Percentiles rank a stretch among this genome's conserved stretches.
phyloP scores from a whole-genome alignment of 169 alveolate species.

The Theileria sp. region DNA sequence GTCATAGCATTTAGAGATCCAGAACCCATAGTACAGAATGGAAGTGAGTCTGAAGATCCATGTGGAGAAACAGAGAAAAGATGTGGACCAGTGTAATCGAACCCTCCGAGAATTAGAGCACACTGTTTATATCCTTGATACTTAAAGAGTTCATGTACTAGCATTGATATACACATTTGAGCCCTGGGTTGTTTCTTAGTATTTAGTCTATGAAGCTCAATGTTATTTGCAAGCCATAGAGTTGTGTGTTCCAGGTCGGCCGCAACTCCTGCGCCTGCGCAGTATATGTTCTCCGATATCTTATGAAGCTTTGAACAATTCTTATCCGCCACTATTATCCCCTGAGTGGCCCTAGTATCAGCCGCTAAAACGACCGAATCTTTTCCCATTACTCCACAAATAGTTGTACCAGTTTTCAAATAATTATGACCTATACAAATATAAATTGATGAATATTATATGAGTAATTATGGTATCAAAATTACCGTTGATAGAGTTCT shows the following conservation, averaged over 20 bases:
- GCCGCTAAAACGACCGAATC: conserved; percentile 98
- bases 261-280: conserved; percentile 99
- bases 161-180: conserved; percentile 85
- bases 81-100: conserved; percentile 94
- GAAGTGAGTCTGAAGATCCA: conserved; percentile 90
- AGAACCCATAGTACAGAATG: conserved; percentile 96
- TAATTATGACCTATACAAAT: conserved; percentile 50
- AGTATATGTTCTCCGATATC: conserved; percentile 92
- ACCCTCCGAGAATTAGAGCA: conserved; percentile 96
- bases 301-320: conserved; percentile 94
- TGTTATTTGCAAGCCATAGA: conserved; percentile 83
- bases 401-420: conserved; percentile 95
- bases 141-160: conserved; percentile 85
- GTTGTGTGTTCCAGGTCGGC: conserved; percentile 96
- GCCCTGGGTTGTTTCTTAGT: conserved; percentile 88
- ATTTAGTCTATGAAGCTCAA: conserved; percentile 91
- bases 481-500: conserved; percentile 49
- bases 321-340: conserved; percentile 96
- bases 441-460: not conserved
- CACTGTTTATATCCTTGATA: conserved; percentile 96
- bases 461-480: not conserved
- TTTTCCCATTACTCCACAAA: conserved; percentile 91
- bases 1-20: conserved; percentile 97
- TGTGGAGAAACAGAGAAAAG: conserved; percentile 92
- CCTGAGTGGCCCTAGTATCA: conserved; percentile 98